Evolutionary conservation across 305 asterid genomes (phyloP), one percentile per base, ranked within the genome.

Genomic region (Fraxinus velutina): DNA sequence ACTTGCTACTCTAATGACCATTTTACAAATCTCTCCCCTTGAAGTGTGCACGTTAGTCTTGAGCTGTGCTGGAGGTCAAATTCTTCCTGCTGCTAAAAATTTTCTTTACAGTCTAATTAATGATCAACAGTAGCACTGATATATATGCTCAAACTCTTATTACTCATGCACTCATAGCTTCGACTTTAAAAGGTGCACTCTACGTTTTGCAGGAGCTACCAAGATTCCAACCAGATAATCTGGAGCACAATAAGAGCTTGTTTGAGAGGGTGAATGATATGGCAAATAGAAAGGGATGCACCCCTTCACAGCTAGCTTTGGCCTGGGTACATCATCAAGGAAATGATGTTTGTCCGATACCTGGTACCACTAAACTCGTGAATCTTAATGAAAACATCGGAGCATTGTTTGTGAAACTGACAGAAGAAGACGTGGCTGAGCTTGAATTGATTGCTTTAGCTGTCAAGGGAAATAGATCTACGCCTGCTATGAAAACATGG

Each of bases 291-390:
- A 92, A 90, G 85, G 92, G 92, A 5, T 91, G 93, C 81, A 85
- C 86, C 73, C 84, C 91, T 0, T 78, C 91, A 15, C 92, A 89
- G 80, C 86, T 90, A 0, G 94, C 92, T 0, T 75, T 90, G 89
- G 92, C 94, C 0, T 90, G 92, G 92, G 87, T 90, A 22, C 91
- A 87, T 83, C 92, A 82, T 79, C 92, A 78, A 76, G 94, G 94
- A 52, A 86, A 85, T 15, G 89, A 88, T 6, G 91, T 90, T 66
- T 62, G 81, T 30, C 92, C 93, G 8, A 90, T 90, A 6, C 19
- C 93, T 92, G 93, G 94, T 44, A 90, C 93, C 71, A 90, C 93
- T 34, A 90, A 86, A 83, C 55, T 86, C 0, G 90, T 75, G 10
- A 92, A 92, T 88, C 83, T 92, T 0, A 90, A 89, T 81, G 86